Base-by-base conservation (phyloP, 1,284 basidiomycete genomes). In the Polyporus tsugae region DNA sequence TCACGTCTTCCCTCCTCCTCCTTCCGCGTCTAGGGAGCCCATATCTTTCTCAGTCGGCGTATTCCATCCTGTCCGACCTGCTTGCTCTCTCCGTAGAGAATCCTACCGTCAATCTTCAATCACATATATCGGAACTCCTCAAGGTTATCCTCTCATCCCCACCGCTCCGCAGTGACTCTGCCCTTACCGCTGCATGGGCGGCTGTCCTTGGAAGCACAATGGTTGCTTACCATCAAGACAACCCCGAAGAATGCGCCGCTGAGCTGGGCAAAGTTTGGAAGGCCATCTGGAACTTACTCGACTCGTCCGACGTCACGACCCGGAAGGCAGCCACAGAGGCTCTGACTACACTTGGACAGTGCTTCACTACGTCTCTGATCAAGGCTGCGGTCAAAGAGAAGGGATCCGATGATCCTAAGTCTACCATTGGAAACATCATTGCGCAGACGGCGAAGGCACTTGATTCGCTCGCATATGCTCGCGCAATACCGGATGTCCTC, bases 1-100 rank as follows among this genome's bases (percentile, higher is more conserved):
- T 96, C 67, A 90, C 90, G 35, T 85, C 87, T 33, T 82, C 88
- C 15, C 87, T 98, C 36, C 89, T 97, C 17, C 83, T 87, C 13
- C 87, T 97, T 41, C 94, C 95, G 41, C 91, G 92, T 62, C 83
- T 95, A n/a, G 92, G 91, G 49, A 93, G 93, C 75, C 87, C 92
- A 25, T 96, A 95, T 78, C 86, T 98, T 60, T 92, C 95, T 0
- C 90, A 95, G 78, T 90, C 93, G 44, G 85, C 92, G 22, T 97
- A 95, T 78, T 89, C 90, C 38, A 86, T 95, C 60, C 86, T 98
- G 68, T 88, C 94, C 38, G 90, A 91, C 70, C 84, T 96, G 5
- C 90, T 95, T 69, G 82, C 88, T 6, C 78, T 85, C 41, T 86
- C 87, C 0, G 78, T 84, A 15, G 78, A 82, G 58, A 86, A 87